phyloP scores from a whole-genome alignment of 768 basidiomycete species.

The Suillus alpinus region DNA sequence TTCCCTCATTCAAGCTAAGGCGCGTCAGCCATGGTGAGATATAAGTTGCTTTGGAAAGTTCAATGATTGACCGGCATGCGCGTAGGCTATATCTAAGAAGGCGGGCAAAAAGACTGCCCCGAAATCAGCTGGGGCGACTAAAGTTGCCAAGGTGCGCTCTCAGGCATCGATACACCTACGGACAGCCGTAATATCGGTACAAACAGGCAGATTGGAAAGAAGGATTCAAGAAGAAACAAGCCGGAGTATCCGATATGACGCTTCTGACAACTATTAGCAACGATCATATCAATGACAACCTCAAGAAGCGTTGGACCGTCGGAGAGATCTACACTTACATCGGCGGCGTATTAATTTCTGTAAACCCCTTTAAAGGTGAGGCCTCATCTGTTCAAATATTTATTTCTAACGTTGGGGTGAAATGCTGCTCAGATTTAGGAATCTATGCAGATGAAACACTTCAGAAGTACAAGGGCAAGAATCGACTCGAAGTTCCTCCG shows the following conservation, averaged over 20 bases:
- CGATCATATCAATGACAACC: constrained; percentile 95
- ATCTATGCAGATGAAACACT: constrained; percentile 94
- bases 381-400: constrained; percentile 4
- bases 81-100: constrained; percentile 84
- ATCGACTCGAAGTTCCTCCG: constrained; percentile 94
- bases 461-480: constrained; percentile 89
- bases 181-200: constrained; percentile 9
- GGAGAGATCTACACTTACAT: constrained; percentile 99
- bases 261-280: constrained; percentile 95
- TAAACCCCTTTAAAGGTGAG: constrained; percentile 93
- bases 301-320: constrained; percentile 94
- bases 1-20: constrained; percentile 2
- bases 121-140: constrained; percentile 54
- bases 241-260: constrained; percentile 99
- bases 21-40: not conserved
- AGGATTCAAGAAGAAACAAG: constrained; percentile 99
- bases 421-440: constrained; percentile 69
- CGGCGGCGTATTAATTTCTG: constrained; percentile 97
- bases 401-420: constrained; percentile 8
- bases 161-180: not conserved
- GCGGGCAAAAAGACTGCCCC: constrained; percentile 79
- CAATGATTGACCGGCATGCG: not conserved
- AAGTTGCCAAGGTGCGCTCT: constrained; percentile 70
- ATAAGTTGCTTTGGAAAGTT: not conserved
- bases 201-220: constrained; percentile 97